Base-by-base conservation (phyloP, 768 basidiomycete genomes). In the Antrodiella citrinella region DNA sequence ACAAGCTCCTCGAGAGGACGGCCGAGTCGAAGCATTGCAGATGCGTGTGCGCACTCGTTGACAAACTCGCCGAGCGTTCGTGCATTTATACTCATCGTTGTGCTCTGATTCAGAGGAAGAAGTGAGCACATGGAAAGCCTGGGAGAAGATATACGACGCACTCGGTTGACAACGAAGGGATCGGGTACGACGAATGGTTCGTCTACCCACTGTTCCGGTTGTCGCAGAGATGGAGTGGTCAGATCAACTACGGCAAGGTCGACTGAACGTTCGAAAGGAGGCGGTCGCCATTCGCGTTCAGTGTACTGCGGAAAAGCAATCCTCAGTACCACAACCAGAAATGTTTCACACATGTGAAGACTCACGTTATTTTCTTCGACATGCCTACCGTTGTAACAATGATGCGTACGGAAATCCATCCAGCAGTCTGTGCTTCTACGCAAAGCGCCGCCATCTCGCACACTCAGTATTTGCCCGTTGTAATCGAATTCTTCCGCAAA, bases 401-500 rank as follows among this genome's bases (percentile, higher is more conserved):
- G 30, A 7, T 7, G 7, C 30, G 15, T 7, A 15, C 30, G 30
- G 30, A 35, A 35, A 15, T 35, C 30, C 15, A 7, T 7, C 7
- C 15, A 35, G 30, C 30, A 35, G n/a, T n/a, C 30, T 7, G 30
- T 7, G 15, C 30, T 35, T 35, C 30, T n/a, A 35, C 63, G 63
- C 40, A 68, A 40, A 18, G 72, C 53, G 5, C 74, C 75, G 11
- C 75, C 77, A 21, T 65, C 52, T 2, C 72, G 68, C 40, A 77
- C 65, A 50, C 67, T 70, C 26, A 71, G 54, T 48, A 68, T 54
- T 19, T 65, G 45, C 4, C 49, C 47, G 0, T 48, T 44, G 51
- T 71, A 72, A 3, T 69, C 47, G 49, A 73, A 73, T 25, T 68
- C 65, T 22, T 61, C 11, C 4, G 60, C 68, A 74, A 75, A 81